Conservation (phyloP, 768 basidiomycete genomes). For the Xerocomellus intermedius region DNA sequence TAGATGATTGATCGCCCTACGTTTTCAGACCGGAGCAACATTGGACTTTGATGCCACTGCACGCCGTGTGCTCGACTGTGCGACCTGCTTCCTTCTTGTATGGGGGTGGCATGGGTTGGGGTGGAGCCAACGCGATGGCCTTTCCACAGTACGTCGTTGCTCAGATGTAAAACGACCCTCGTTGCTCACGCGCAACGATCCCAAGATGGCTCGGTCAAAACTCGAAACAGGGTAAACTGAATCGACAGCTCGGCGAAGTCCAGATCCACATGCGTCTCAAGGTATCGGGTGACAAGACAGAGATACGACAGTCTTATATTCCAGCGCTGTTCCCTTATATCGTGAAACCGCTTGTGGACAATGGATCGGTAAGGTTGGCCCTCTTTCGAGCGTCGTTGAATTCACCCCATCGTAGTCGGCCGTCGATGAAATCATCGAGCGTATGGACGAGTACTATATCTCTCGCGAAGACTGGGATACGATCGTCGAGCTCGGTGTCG, state of each 20-base stretch:
- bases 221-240: conserved; percentile 85
- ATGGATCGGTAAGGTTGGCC: conserved; percentile 63
- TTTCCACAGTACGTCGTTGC: conserved; percentile 76
- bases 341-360: conserved; percentile 72
- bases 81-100: conserved; percentile 83
- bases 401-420: conserved; percentile 34
- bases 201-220: conserved; percentile 96
- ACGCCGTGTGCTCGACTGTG: conserved; percentile 88
- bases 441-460: conserved; percentile 94
- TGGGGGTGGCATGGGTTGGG: conserved; percentile 66
- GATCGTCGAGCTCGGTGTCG: conserved; percentile 90
- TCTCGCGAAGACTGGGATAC: conserved; percentile 97
- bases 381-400: neutral
- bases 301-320: conserved; percentile 90
- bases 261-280: conserved; percentile 95
- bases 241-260: conserved; percentile 79
- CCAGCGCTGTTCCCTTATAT: conserved; percentile 84
- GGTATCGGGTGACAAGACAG: conserved; percentile 85
- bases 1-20: neutral
- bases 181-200: neutral
- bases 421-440: conserved; percentile 76
- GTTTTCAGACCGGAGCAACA: conserved; percentile 82
- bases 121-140: conserved; percentile 61
- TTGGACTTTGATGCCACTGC: conserved; percentile 92
- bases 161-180: neutral